phyloP scores from a whole-genome alignment of 306 rosid species.

The Vachellia collinsii region DNA sequence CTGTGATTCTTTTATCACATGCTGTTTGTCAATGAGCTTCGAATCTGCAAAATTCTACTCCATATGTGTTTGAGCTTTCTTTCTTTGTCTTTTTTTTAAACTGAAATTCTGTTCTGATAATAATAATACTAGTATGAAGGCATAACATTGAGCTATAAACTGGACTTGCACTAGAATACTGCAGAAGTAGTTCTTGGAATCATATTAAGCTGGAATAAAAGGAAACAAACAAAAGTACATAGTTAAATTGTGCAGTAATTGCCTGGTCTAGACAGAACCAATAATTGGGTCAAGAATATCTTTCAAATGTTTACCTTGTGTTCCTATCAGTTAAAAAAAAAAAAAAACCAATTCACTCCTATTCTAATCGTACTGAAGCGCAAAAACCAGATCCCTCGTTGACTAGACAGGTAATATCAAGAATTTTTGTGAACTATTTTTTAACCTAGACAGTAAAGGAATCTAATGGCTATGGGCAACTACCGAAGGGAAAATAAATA shows the following conservation, averaged over 20 bases:
- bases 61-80: neutral
- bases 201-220: neutral
- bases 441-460: neutral
- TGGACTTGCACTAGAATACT: neutral
- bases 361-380: neutral
- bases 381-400: neutral
- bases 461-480: neutral
- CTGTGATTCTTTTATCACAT: neutral
- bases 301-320: neutral
- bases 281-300: neutral
- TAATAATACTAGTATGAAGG: neutral
- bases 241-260: neutral
- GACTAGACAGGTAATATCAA: neutral
- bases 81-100: neutral
- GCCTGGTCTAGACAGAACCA: conserved; percentile 3
- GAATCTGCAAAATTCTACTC: neutral
- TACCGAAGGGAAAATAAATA: neutral
- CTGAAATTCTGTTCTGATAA: neutral
- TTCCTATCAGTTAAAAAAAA: neutral
- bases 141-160: neutral
- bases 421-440: neutral
- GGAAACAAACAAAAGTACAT: conserved; percentile 1
- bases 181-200: conserved; percentile 9
- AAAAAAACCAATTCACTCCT: neutral
- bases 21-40: neutral